Evolutionary conservation across 441 rosid genomes (phyloP), one percentile per base, ranked within the genome.

Genomic region (Kokia cookei): DNA sequence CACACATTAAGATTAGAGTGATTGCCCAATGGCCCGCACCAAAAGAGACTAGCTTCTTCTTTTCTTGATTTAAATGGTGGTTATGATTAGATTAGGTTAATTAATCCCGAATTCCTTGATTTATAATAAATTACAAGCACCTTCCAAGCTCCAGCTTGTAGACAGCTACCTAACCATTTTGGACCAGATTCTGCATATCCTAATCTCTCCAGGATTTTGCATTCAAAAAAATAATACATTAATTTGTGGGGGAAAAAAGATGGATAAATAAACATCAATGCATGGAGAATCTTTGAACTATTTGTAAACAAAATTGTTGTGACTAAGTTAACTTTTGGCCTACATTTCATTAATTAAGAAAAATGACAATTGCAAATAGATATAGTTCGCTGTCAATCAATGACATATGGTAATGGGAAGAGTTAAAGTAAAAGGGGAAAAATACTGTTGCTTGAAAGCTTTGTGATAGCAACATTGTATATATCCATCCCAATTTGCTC

Each of bases 151-250:
- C 54, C 14, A 47, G 12, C 58, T 66, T 29, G 19, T 24, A 59
- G 71, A 66, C 67, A 77, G 45, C 64, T 22, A 69, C 72, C 74
- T 58, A 82, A 76, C 71, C 71, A 50, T 60, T 7, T 73, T 65
- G 66, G 32, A 57, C 32, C 61, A 57, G 61, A 57, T 24, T 57
- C 61, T 22, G 61, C 50, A 4, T 5, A 6, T 11, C 12, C 63
- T 72, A 54, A 72, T 75, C 59, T 69, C 24, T 42, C 50, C 10
- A 32, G 24, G 51, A 11, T 29, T 27, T 15, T 13, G 29, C 15
- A 10, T 3, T 37, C 8, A 37, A 6, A 64, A 35, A 5, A 9
- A 40, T 8, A 19, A 27, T n/a, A 26, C 54, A 26, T 59, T 11
- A 27, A 27, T 27, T 14, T 59, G 1, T 37, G 40, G 40, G 29